These are phyloP conservation scores for Cryptosporidium canis DNA, from an alignment of 169 alveolate species.

Conservation along the genomic window DNA sequence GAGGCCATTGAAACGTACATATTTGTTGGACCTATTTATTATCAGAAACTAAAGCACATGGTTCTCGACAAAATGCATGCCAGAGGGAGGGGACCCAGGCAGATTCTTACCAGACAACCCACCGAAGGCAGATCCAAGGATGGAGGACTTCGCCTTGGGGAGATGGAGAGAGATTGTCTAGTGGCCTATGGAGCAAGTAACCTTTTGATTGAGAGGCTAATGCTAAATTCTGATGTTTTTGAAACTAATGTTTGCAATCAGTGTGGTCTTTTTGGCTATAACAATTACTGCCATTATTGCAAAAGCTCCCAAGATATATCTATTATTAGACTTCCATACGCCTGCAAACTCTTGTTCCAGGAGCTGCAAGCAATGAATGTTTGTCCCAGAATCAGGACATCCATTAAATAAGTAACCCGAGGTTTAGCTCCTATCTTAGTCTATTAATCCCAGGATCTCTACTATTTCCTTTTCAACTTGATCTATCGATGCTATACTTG, in stretches of 20 bases:
- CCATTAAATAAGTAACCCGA: neutral
- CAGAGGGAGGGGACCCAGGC: conserved; percentile 98
- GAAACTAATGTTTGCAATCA: conserved; percentile 93
- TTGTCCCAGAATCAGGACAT: conserved; percentile 80
- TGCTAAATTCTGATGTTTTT: conserved; percentile 96
- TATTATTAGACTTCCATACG: conserved; percentile 89
- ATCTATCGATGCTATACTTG: neutral
- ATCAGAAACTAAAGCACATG: conserved; percentile 99
- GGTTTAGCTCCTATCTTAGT: neutral
- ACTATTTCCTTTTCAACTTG: neutral
- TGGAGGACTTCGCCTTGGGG: conserved; percentile 99
- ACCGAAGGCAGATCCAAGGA: conserved; percentile 99
- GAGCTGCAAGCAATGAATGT: conserved; percentile 91
- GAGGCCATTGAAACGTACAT: conserved; percentile 96
- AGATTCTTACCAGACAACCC: conserved; percentile 98
- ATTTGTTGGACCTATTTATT: conserved; percentile 98
- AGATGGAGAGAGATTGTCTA: conserved; percentile 99
- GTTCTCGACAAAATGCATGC: conserved; percentile 99
- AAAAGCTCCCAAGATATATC: conserved; percentile 82
- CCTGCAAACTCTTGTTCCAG: conserved; percentile 90
- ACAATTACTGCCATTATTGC: conserved; percentile 94
- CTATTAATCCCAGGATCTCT: neutral
- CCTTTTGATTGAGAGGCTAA: conserved; percentile 95
- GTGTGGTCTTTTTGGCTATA: conserved; percentile 95
- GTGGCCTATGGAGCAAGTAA: conserved; percentile 99